A percentile compares a stretch with the other conserved stretches of the same genome.
These are phyloP conservation scores for Amanita phalloides DNA, from an alignment of 768 basidiomycete genomes.

Conservation along the genomic window DNA sequence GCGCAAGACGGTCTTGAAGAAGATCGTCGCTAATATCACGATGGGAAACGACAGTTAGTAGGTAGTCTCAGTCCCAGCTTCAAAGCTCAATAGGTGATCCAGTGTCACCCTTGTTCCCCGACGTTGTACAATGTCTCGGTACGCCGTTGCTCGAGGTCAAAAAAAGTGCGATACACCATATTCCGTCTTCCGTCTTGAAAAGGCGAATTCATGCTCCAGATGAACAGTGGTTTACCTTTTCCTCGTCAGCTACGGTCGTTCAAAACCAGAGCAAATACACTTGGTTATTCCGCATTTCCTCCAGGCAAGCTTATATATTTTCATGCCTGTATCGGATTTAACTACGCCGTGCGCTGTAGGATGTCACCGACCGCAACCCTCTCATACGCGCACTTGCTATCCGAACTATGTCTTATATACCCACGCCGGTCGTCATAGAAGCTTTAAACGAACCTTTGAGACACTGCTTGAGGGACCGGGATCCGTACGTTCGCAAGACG, in stretches of 20 bases:
- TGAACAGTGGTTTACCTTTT: slow-evolving; percentile 91
- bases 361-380: slow-evolving; percentile 92
- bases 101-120: slow-evolving; percentile 95
- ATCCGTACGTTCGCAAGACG: slow-evolving; percentile 98
- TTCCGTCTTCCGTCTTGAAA: not conserved
- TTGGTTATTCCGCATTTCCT: slow-evolving; percentile 87
- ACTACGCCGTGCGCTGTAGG: slow-evolving; percentile 35
- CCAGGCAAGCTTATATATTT: slow-evolving; percentile 39
- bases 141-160: slow-evolving; percentile 96
- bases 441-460: slow-evolving; percentile 83
- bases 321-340: slow-evolving; percentile 1
- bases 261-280: slow-evolving; percentile 89
- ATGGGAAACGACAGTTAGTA: slow-evolving; percentile 98
- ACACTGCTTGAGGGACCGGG: slow-evolving; percentile 86
- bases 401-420: slow-evolving; percentile 99
- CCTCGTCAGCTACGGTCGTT: slow-evolving; percentile 91
- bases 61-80: slow-evolving; percentile 12
- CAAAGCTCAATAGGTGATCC: slow-evolving; percentile 2
- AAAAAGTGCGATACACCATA: slow-evolving; percentile 61
- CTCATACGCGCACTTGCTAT: slow-evolving; percentile 95
- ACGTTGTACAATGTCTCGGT: slow-evolving; percentile 91
- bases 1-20: slow-evolving; percentile 91
- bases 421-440: slow-evolving; percentile 79
- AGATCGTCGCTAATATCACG: slow-evolving; percentile 97
- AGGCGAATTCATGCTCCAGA: slow-evolving; percentile 9